These are phyloP conservation scores for Metrosideros polymorpha DNA, from an alignment of 441 rosid species.

Conservation along the genomic window DNA sequence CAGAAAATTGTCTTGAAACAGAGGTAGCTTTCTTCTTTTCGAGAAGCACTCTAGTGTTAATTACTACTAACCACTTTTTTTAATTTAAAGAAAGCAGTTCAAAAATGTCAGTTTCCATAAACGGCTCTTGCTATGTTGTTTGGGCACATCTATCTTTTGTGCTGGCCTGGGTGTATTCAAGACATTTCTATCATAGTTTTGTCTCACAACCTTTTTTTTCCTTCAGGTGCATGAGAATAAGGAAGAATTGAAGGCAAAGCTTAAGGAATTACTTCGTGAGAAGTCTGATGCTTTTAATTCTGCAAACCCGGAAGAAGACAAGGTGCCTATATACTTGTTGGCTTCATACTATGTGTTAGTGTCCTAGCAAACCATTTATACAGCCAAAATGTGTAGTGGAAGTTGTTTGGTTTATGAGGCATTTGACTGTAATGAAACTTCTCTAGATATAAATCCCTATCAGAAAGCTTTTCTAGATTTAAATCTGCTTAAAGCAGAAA, in stretches of 20 bases:
- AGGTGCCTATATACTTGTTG: slow-evolving; percentile 32
- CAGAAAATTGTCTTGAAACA: slow-evolving; percentile 55
- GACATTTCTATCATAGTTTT: neutral
- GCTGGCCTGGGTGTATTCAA: slow-evolving; percentile 20
- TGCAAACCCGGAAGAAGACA: slow-evolving; percentile 53
- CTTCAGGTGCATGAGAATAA: slow-evolving; percentile 54
- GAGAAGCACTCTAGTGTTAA: slow-evolving; percentile 35
- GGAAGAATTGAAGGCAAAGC: slow-evolving; percentile 76
- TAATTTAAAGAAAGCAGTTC: neutral
- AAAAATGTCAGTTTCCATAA: slow-evolving; percentile 31
- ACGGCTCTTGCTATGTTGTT: slow-evolving; percentile 30
- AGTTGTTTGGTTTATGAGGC: neutral
- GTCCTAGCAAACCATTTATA: neutral
- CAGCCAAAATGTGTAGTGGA: neutral
- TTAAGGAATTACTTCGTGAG: slow-evolving; percentile 62
- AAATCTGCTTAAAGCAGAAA: neutral
- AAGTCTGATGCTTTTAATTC: slow-evolving; percentile 72
- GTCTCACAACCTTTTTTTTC: neutral
- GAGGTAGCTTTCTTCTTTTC: slow-evolving; percentile 66
- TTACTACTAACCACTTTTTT: neutral
- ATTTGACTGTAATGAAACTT: neutral
- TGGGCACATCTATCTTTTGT: slow-evolving; percentile 35
- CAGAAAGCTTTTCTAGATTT: neutral
- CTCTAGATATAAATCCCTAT: neutral
- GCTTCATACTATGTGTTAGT: neutral